These are phyloP conservation scores for Arachnomyces sp. DNA, from an alignment of 2,329 filamentous ascomycete species.

Conservation along the genomic window DNA sequence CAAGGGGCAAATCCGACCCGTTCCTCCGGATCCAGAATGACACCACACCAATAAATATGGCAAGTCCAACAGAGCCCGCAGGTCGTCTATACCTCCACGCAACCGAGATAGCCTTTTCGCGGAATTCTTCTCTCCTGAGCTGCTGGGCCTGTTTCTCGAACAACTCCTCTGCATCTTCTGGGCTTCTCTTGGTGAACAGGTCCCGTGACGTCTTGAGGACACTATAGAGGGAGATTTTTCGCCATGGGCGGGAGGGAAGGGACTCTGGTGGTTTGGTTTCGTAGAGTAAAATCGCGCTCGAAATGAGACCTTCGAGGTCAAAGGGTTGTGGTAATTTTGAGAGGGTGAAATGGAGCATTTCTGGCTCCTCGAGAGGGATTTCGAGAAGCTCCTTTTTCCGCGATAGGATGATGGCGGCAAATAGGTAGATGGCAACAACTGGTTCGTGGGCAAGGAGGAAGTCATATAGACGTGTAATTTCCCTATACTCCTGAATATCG, in stretches of 20 bases:
- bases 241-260: conserved; percentile 59
- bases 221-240: conserved; percentile 61
- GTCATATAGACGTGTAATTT: conserved; percentile 87
- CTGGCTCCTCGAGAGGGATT: conserved; percentile 71
- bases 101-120: conserved; percentile 42
- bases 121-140: conserved; percentile 56
- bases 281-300: conserved; percentile 56
- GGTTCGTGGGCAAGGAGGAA: conserved; percentile 80
- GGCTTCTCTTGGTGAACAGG: conserved; percentile 46
- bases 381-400: conserved; percentile 78
- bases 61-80: conserved; percentile 52
- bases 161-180: conserved; percentile 57
- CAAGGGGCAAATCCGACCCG: conserved; percentile 20
- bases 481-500: conserved; percentile 80
- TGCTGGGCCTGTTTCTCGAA: conserved; percentile 66
- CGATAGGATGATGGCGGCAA: conserved; percentile 75
- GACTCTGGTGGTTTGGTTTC: conserved; percentile 60
- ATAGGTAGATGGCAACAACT: conserved; percentile 84
- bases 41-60: conserved; percentile 58
- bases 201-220: conserved; percentile 73
- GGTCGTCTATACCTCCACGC: conserved; percentile 60
- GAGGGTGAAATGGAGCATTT: conserved; percentile 83
- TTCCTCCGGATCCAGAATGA: conserved; percentile 57
- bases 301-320: conserved; percentile 69
- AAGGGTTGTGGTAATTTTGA: conserved; percentile 77